These are phyloP conservation scores for Hepatocystis sp. DNA, from an alignment of 169 alveolate genomes.

Conservation along the genomic window DNA sequence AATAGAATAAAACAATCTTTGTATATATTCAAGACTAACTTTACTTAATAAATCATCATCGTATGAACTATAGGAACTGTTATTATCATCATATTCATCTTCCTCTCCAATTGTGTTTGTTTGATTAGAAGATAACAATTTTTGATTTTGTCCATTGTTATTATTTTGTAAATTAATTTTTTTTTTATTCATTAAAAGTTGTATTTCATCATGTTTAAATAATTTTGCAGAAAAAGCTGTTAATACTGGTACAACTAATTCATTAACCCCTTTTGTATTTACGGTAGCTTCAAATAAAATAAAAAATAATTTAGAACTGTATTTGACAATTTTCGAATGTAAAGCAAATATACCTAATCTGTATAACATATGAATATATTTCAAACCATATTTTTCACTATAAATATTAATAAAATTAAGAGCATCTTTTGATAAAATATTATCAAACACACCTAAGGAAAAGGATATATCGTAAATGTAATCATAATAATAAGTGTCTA, in stretches of 20 bases:
- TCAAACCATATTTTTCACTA: conserved; percentile 47
- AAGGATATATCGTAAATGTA: conserved; percentile 51
- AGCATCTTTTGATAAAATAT: conserved; percentile 53
- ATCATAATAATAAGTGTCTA: conserved; percentile 60
- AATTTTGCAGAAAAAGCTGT: conserved; percentile 54
- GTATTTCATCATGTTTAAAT: conserved; percentile 59
- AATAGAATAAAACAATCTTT: conserved; percentile 39
- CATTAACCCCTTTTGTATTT: conserved; percentile 47
- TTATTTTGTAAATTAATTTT: too few relatives aligned
- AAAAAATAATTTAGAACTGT: conserved; percentile 42
- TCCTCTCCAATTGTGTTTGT: neutral
- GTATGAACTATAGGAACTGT: conserved; percentile 47
- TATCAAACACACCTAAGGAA: conserved; percentile 58
- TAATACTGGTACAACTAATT: conserved; percentile 32
- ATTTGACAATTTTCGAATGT: conserved; percentile 56
- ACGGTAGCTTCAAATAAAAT: conserved; percentile 66
- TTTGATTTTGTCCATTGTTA: too few relatives aligned
- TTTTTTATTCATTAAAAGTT: conserved; percentile 17
- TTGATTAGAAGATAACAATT: too few relatives aligned
- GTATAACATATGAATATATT: conserved; percentile 52
- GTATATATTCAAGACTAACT: conserved; percentile 49
- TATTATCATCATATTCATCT: conserved; percentile 36
- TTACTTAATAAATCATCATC: conserved; percentile 68
- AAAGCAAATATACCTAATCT: conserved; percentile 72
- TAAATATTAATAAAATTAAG: conserved; percentile 33